Evolutionary conservation across 805 yeast species (phyloP).

Genomic region (Wickerhamiella sergipiensis): DNA sequence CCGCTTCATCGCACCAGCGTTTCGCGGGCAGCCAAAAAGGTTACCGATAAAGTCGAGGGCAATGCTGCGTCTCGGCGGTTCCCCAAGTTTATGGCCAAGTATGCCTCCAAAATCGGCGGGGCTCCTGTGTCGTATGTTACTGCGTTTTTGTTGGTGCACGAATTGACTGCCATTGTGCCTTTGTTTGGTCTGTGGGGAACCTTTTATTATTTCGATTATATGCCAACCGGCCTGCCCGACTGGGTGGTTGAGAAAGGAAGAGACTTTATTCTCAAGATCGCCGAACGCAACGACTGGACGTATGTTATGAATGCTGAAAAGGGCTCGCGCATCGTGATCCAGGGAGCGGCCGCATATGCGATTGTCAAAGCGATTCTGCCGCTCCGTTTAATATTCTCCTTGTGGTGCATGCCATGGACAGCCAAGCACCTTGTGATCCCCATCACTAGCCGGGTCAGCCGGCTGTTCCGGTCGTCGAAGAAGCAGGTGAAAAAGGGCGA

Average conservation of each 20-base stretch:
- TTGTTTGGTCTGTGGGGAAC: slow-evolving; percentile 53
- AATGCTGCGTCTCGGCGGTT: slow-evolving; percentile 22
- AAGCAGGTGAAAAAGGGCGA: slow-evolving; percentile 2
- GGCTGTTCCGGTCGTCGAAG: slow-evolving; percentile 2
- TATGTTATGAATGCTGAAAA: slow-evolving; percentile 30
- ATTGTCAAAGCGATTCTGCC: slow-evolving; percentile 48
- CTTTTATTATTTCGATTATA: slow-evolving; percentile 40
- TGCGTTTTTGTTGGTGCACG: slow-evolving; percentile 57
- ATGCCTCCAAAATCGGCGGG: slow-evolving; percentile 34
- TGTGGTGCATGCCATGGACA: slow-evolving; percentile 44
- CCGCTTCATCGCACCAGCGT: background rate
- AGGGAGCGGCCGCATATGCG: slow-evolving; percentile 67
- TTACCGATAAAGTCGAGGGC: slow-evolving; percentile 6
- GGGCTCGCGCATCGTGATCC: slow-evolving; percentile 42
- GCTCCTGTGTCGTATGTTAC: slow-evolving; percentile 52
- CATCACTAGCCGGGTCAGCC: slow-evolving; percentile 18
- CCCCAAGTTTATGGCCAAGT: slow-evolving; percentile 38
- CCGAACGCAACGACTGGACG: slow-evolving; percentile 22
- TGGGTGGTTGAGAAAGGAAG: slow-evolving; percentile 50
- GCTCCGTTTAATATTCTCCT: slow-evolving; percentile 35
- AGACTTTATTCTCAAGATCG: slow-evolving; percentile 39
- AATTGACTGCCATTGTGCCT: slow-evolving; percentile 61
- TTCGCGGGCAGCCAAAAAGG: slow-evolving; percentile 20
- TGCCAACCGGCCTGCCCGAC: slow-evolving; percentile 43
- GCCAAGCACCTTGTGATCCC: slow-evolving; percentile 41